Percentiles rank a stretch among this genome's conserved stretches.
These are phyloP conservation scores for Clavaria fumosa DNA, from an alignment of 768 basidiomycete genomes.

Conservation along the genomic window DNA sequence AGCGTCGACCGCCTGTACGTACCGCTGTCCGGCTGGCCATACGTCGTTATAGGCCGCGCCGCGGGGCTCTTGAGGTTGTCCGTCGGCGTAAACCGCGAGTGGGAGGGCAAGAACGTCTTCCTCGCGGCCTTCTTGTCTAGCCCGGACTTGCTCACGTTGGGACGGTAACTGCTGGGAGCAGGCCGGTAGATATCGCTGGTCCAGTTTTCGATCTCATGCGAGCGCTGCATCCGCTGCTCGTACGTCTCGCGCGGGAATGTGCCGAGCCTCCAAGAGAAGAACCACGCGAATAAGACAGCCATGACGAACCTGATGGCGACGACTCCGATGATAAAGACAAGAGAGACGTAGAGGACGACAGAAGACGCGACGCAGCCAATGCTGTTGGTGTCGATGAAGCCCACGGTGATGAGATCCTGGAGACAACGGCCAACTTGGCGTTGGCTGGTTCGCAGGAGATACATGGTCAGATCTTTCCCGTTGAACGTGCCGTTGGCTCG, in stretches of 20 bases:
- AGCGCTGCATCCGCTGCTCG: constrained; percentile 79
- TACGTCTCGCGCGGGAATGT: constrained; percentile 89
- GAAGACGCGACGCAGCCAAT: constrained; percentile 95
- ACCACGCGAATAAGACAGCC: constrained; percentile 97
- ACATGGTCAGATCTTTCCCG: constrained; percentile 79
- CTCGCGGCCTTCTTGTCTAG: constrained; percentile 33
- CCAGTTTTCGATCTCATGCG: constrained; percentile 91
- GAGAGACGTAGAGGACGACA: constrained; percentile 88
- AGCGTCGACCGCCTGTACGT: constrained; percentile 40
- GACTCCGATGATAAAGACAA: constrained; percentile 95
- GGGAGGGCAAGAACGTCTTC: constrained; percentile 50
- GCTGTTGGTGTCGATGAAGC: constrained; percentile 86
- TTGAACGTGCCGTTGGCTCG: constrained; percentile 55
- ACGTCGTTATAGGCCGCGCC: constrained; percentile 45
- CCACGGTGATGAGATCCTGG: constrained; percentile 72
- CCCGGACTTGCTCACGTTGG: constrained; percentile 72
- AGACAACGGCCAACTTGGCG: constrained; percentile 63
- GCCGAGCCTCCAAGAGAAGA: constrained; percentile 90
- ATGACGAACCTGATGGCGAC: constrained; percentile 89
- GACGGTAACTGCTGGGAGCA: constrained; percentile 81
- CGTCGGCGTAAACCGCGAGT: constrained; percentile 61
- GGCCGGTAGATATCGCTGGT: constrained; percentile 89
- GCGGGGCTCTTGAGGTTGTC: constrained; percentile 39
- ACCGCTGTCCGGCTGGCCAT: constrained; percentile 48
- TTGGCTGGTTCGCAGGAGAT: constrained; percentile 57